Evolutionary conservation across 805 yeast genomes (phyloP), one percentile per base, ranked within the genome.

Genomic region (Saturnispora hagleri): DNA sequence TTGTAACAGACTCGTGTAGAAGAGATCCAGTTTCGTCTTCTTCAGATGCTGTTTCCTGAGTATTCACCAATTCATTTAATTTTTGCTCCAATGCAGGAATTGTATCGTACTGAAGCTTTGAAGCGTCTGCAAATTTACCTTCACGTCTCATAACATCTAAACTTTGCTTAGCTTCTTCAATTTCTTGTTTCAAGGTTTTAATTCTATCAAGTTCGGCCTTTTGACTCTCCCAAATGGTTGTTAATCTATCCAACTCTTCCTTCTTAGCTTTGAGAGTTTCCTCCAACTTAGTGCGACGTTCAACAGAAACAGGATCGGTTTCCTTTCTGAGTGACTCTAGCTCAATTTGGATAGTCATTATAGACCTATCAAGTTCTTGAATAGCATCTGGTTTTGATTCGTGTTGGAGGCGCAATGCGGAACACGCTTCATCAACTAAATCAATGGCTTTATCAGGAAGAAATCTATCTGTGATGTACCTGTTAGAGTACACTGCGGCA

Each of bases 361-460:
- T 82, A 28, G 83, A 76, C 55, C 98, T 79, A 65, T 91, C 98
- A 53, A 91, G 73, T 46, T 83, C 86, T 61, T 89, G 91, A 50
- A 93, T 86, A 2, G 90, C 88, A 63, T 91, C 99, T 0, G 99
- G 99, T 65, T 89, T 90, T 1, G 97, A 89, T 69, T 91, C 99
- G 65, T 93, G 98, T 68, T 91, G 99, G 53, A 91, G 73, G 57
- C 99, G 75, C 53, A 91, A 73, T 0, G 96, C 95, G 3, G 97
- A 93, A 70, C 98, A 90, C 0, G 98, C 97, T 65, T 91, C 99
- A 69, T 91, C 99, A 2, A 91, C 93, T 58, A 91, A 76, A 68
- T 91, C 99, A 58, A 91, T 91, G 20, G 98, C 98, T 71, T 91
- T 91, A 64, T 91, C 99, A 1, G 99, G 99, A 38, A 91, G 71